Base-by-base conservation (phyloP, 2,329 filamentous ascomycete species). In the Ascochyta koolunga region DNA sequence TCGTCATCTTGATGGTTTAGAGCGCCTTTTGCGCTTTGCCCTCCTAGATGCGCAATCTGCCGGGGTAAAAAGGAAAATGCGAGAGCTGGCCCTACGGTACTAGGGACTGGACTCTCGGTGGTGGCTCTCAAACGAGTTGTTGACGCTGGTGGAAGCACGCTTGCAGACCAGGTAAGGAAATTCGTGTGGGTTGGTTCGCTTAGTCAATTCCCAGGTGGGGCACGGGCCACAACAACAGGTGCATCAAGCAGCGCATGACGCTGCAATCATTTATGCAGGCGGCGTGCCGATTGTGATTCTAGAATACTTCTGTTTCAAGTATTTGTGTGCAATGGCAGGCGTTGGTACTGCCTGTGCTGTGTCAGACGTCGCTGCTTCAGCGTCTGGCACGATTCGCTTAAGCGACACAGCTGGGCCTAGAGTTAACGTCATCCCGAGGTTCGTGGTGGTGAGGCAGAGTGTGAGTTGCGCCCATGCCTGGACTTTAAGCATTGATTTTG, bases 21-120 rank as follows among this genome's bases (percentile, higher is more conserved):
- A 77, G 75, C 76, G 76, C 76, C 73, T 75, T 76, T 71, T 72
- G 76, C 75, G 76, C 76, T 76, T 65, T 70, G 65, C 64, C 71
- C 72, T 69, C 71, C 70, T 76, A 75, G 71, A 71, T 68, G 67
- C 74, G 67, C 74, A 77, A 72, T 71, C 70, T 75, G 70, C 59
- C 62, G 67, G 65, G 65, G 56, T 48, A 40, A 52, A 62, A 65
- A 62, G 53, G 58, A 65, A 47, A 51, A 58, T 59, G 54, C 60
- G 71, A 75, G 73, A 76, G 73, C 71, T 68, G 72, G 70, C 71
- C 71, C 73, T 73, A 70, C 62, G 43, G 52, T 55, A 47, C 64
- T 65, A 71, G 72, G 71, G 73, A 71, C 74, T 66, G 59, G 68
- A 67, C 73, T 76, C 74, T 75, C 72, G 62, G 57, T 61, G 56